These are phyloP conservation scores for Botrytis paeoniae DNA, from an alignment of 2,329 filamentous ascomycete genomes.

Conservation along the genomic window DNA sequence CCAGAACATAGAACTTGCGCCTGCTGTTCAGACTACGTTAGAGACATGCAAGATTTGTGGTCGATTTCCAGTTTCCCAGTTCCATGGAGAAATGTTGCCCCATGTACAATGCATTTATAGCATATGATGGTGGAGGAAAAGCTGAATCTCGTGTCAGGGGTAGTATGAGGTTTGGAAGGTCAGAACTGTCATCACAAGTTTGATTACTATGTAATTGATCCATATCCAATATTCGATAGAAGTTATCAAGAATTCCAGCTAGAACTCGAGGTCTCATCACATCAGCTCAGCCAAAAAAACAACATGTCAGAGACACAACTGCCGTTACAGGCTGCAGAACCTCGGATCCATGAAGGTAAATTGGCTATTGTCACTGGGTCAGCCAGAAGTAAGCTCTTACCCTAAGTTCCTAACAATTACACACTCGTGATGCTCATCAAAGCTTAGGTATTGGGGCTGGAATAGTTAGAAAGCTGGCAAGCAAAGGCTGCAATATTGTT, in stretches of 20 bases:
- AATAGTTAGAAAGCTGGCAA: slow-evolving; percentile 62
- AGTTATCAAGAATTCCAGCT: not conserved
- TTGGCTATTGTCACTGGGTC: slow-evolving; percentile 74
- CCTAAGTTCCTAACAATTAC: slow-evolving; percentile 8
- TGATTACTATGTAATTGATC: not conserved
- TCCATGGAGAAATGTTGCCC: not conserved
- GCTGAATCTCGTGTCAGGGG: not conserved
- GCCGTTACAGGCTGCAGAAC: slow-evolving; percentile 40
- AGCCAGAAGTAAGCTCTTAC: slow-evolving; percentile 58
- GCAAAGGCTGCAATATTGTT: slow-evolving; percentile 58
- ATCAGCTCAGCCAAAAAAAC: not conserved
- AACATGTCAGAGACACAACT: not conserved
- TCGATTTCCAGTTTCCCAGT: not conserved
- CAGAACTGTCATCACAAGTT: not conserved
- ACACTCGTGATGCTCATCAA: slow-evolving; percentile 2
- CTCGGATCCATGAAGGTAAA: slow-evolving; percentile 55
- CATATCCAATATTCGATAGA: not conserved
- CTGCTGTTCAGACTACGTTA: not conserved
- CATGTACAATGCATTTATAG: not conserved
- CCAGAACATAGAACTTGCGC: not conserved
- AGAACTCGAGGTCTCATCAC: no score
- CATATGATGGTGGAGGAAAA: not conserved
- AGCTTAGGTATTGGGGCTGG: slow-evolving; percentile 63
- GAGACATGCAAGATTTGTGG: not conserved
- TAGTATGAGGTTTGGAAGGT: not conserved